Evolutionary conservation across 2,329 filamentous ascomycete genomes (phyloP), one percentile per base, ranked within the genome.

Genomic region (Aureobasidium sp.): DNA sequence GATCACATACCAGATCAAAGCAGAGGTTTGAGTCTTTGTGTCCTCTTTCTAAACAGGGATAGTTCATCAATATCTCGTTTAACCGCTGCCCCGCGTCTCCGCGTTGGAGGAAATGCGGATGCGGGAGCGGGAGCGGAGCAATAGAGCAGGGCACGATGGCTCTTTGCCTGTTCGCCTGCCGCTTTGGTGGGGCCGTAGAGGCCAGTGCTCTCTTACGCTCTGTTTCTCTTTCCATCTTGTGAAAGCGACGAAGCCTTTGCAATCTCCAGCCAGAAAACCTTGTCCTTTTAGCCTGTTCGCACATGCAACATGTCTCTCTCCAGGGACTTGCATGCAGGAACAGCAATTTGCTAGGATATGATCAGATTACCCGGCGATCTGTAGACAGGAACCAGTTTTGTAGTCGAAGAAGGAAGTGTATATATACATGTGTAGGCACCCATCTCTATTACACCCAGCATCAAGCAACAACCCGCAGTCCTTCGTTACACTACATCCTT

Each of bases 11-110:
- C 52, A 43, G 12, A 55, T 5, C 7, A 10, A 55, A 43, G 37
- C 52, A 15, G 37, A 41, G 39, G 39, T 27, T 46, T 34, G 7
- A n/a, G 12, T 9, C 26, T 27, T 24, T 15, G 20, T n/a, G 32
- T 13, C 2, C 20, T 17, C 10, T 43, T 27, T 41, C 15, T 7
- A n/a, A 55, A 32, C n/a, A 52, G 20, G 13, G 26, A 26, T 17
- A 52, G 13, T 43, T 32, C 20, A 48, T 24, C 37, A 27, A 32
- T 13, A 44, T 24, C 39, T 13, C 12, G 46, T 59, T 59, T 59
- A 59, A 17, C 55, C 55, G 55, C 55, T 44, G 20, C 41, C 55
- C 55, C 55, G 32, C 55, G 46, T 57, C 53, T 46, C 53, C 53
- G 29, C 53, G 37, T 36, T 27, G 10, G 41, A n/a, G 29, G 26